Evolutionary conservation across 1,284 basidiomycete species (phyloP).

Genomic region (Tremellales sp.): DNA sequence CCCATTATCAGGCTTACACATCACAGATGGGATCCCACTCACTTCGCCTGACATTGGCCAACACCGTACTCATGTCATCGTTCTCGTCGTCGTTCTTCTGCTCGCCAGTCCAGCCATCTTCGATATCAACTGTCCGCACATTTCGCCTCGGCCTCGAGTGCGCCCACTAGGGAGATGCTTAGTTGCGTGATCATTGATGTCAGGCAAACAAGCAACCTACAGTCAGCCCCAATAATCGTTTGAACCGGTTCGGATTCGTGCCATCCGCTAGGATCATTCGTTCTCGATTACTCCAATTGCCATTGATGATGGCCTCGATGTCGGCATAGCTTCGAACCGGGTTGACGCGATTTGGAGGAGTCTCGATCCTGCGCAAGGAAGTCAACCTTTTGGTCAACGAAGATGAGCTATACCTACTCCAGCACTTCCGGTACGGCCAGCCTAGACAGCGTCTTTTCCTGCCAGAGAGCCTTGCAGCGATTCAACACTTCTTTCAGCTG

Average conservation of each 20-base stretch:
- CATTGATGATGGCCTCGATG: constrained; percentile 41
- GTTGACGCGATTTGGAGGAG: constrained; percentile 33
- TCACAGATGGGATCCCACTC: constrained; percentile 11
- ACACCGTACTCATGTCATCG: constrained; percentile 40
- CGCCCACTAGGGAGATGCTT: constrained; percentile 30
- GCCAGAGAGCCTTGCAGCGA: constrained; percentile 45
- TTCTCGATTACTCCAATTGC: constrained; percentile 45
- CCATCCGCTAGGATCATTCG: constrained; percentile 42
- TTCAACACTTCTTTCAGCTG: constrained; percentile 45
- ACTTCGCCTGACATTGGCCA: constrained; percentile 44
- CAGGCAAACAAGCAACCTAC: constrained; percentile 11
- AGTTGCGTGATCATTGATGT: neutral
- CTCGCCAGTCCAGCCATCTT: constrained; percentile 38
- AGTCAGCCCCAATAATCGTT: constrained; percentile 40
- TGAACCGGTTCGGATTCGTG: constrained; percentile 37
- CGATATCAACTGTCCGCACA: constrained; percentile 41
- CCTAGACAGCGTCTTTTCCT: constrained; percentile 43
- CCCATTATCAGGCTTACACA: neutral
- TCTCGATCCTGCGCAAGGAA: constrained; percentile 34
- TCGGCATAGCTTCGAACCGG: constrained; percentile 39
- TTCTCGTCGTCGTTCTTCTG: constrained; percentile 32
- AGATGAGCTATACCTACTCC: constrained; percentile 31
- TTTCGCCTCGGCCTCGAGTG: constrained; percentile 39
- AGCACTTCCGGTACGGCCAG: constrained; percentile 49
- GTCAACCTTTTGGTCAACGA: too few species aligned